Evolutionary conservation across 805 yeast species (phyloP), one percentile per base, ranked within the genome.

Genomic region (Metschnikowia kunwiensis): DNA sequence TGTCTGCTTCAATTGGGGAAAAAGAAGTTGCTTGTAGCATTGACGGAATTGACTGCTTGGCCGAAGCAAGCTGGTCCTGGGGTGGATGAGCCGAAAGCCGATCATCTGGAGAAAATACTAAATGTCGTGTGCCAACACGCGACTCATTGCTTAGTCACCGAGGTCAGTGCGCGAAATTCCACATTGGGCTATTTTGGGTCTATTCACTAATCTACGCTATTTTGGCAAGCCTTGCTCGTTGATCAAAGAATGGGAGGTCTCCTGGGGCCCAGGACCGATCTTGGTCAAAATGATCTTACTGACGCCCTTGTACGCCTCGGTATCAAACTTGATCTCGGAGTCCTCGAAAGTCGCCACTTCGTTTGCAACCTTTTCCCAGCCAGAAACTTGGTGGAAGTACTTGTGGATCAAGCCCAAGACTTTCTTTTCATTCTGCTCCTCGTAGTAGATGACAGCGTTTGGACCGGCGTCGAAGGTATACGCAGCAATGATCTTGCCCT

Each of bases 391-490:
- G 32, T 63, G 61, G 54, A 87, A 80, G 46, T 76, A 71, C 38
- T 71, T 67, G 60, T 80, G 68, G 41, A 93, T 65, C 47, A 86
- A 70, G 3, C 88, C 81, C 50, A 91, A 73, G 5, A 93, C 80
- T 44, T 68, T 71, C n/a, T 64, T 51, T 63, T 88, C 96, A 62
- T 91, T 77, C 53, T 79, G 70, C 47, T 74, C 75, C 57, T 82
- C 79, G 58, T 93, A 93, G 67, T 93, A 93, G 43, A 93, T 75
- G 29, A 93, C 99, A 14, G 97, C 96, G 64, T 93, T 93, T 63
- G 99, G 98, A 57, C 99, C 99, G 21, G 99, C 99, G 62, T 93
- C 99, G 56, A 84, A 93, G 1, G 99, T 93, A 63, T 93, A 93
- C 24, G 97, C 97, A 9, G 96, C 98, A 37, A 91, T 73, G 9